Evolutionary conservation across 257 asterid genomes (phyloP).

Genomic region (Solanum virginianum): DNA sequence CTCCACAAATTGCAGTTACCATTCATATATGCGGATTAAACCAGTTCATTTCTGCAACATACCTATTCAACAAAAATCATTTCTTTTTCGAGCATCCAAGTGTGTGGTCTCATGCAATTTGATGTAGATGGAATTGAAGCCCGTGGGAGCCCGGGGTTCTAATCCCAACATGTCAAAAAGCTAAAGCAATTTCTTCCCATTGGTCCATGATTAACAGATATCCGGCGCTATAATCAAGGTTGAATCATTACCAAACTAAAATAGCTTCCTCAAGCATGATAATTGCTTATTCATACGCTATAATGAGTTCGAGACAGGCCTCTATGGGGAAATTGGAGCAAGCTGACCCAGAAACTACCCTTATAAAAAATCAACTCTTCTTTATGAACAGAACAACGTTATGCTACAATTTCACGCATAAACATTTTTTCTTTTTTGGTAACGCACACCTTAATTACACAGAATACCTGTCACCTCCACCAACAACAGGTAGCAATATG

Average conservation of each 20-base stretch:
- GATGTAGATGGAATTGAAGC: not conserved
- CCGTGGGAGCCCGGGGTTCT: not conserved
- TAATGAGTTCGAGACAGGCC: not conserved
- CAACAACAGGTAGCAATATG: not conserved
- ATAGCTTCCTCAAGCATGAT: not conserved
- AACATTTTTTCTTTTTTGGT: not conserved
- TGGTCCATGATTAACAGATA: not conserved
- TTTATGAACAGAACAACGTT: not conserved
- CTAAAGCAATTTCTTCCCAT: not conserved
- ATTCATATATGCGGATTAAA: not conserved
- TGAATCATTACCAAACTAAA: not conserved
- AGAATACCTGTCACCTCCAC: not conserved
- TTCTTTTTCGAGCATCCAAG: not conserved
- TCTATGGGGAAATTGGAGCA: not conserved
- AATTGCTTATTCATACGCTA: not conserved
- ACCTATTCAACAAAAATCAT: not conserved
- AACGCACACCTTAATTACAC: not conserved
- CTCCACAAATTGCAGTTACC: not conserved
- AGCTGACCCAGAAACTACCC: not conserved
- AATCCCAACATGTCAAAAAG: not conserved
- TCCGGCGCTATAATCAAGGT: not conserved
- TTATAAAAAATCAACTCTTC: not conserved
- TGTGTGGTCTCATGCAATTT: not conserved
- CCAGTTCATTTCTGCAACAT: not conserved
- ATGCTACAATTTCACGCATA: not conserved